A percentile compares a stretch with the other conserved stretches of the same genome.
These are phyloP conservation scores for Calophaca sinica DNA, from an alignment of 306 rosid genomes.

Conservation along the genomic window DNA sequence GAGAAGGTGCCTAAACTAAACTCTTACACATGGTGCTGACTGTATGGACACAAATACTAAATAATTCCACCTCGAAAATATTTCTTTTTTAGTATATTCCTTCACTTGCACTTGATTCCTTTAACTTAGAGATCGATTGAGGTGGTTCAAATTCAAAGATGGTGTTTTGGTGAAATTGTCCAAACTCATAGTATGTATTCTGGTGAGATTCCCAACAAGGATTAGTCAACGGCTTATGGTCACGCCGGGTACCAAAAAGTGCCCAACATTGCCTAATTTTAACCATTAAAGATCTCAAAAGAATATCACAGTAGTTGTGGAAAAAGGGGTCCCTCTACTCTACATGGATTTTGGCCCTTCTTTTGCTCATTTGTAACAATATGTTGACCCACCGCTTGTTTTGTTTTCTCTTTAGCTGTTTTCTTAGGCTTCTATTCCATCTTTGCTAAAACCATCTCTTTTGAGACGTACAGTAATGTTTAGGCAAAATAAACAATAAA, in stretches of 20 bases:
- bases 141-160: constrained; percentile 41
- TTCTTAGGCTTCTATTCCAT: not conserved
- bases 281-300: constrained; percentile 45
- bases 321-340: constrained; percentile 27
- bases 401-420: not conserved
- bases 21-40: constrained; percentile 63
- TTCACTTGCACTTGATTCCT: constrained; percentile 59
- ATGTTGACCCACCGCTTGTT: constrained; percentile 29
- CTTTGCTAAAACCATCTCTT: constrained; percentile 12
- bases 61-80: not conserved
- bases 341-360: constrained; percentile 30
- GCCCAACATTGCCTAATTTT: constrained; percentile 50
- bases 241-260: constrained; percentile 34
- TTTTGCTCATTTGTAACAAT: constrained; percentile 6
- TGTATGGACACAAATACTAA: constrained; percentile 46
- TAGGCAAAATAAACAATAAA: constrained; percentile 23
- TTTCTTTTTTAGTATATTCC: constrained; percentile 43
- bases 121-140: constrained; percentile 43
- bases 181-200: constrained; percentile 51
- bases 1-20: constrained; percentile 41
- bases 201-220: constrained; percentile 52
- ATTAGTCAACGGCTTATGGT: constrained; percentile 52
- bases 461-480: constrained; percentile 6
- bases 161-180: constrained; percentile 35
- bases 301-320: constrained; percentile 38